Conservation (phyloP, 495 filamentous ascomycete species). For the Aspergillus sclerotioniger region DNA sequence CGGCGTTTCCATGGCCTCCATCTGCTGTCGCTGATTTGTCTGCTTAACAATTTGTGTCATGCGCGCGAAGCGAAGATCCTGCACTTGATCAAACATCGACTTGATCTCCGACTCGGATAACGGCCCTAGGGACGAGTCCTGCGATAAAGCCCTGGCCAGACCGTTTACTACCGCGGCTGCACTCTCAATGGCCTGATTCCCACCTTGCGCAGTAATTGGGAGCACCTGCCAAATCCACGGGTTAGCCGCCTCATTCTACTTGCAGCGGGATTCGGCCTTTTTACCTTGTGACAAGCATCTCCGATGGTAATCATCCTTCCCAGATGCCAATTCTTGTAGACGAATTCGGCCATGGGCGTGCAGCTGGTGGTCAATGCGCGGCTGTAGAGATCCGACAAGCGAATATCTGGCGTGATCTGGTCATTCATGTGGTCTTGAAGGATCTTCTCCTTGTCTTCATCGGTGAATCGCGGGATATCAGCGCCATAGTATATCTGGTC, state of each 20-base stretch:
- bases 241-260: not conserved
- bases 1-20: slow-evolving; percentile 14
- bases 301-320: slow-evolving; percentile 25
- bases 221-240: not conserved
- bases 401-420: slow-evolving; percentile 25
- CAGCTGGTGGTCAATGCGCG: slow-evolving; percentile 13
- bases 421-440: slow-evolving; percentile 26
- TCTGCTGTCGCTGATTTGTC: slow-evolving; percentile 5
- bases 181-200: slow-evolving; percentile 8
- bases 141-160: slow-evolving; percentile 5
- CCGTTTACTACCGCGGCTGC: slow-evolving; percentile 7
- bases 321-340: slow-evolving; percentile 27
- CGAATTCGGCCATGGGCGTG: slow-evolving; percentile 22
- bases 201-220: slow-evolving; percentile 7
- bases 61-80: not conserved
- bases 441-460: slow-evolving; percentile 23
- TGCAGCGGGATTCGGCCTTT: not conserved
- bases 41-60: slow-evolving; percentile 1
- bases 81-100: slow-evolving; percentile 10
- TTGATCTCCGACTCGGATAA: slow-evolving; percentile 7
- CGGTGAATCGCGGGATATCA: slow-evolving; percentile 38
- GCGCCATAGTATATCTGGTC: slow-evolving; percentile 23
- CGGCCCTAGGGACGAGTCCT: not conserved
- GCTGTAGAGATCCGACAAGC: slow-evolving; percentile 19
- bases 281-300: slow-evolving; percentile 29